Percentiles rank a stretch among this genome's conserved stretches.
These are phyloP conservation scores for Lyophyllum semitale DNA, from an alignment of 768 basidiomycete species.

Conservation along the genomic window DNA sequence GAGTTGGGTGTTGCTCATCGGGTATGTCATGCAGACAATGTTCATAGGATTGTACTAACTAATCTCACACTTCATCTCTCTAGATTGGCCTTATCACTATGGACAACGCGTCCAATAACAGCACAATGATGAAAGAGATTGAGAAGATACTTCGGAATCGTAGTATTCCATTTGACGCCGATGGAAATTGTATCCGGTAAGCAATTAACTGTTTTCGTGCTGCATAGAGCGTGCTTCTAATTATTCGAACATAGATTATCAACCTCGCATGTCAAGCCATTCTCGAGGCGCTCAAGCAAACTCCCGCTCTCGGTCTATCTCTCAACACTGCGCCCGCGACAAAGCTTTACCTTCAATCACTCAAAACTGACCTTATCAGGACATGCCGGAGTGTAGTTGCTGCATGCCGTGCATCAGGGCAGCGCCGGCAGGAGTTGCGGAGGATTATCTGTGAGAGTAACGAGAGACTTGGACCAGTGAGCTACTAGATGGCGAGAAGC, in stretches of 20 bases:
- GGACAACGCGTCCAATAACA: conserved; percentile 38
- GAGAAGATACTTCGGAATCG: conserved; percentile 7
- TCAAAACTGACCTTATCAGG: conserved; percentile 27
- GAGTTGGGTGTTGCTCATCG: conserved; percentile 19
- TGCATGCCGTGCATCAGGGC: conserved; percentile 31
- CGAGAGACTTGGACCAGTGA: conserved; percentile 9
- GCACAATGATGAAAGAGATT: conserved; percentile 31
- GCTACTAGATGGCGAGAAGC: neutral
- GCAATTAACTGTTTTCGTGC: neutral
- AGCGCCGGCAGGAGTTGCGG: conserved; percentile 26
- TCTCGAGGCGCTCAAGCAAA: conserved; percentile 14
- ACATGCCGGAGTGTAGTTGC: conserved; percentile 24
- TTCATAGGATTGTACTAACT: neutral
- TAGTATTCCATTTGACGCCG: conserved; percentile 14
- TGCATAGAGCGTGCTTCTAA: neutral
- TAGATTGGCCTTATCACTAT: conserved; percentile 30
- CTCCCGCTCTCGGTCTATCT: conserved; percentile 9
- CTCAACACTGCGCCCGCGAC: neutral
- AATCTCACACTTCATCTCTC: conserved; percentile 1
- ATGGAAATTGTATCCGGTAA: conserved; percentile 18
- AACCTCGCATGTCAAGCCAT: conserved; percentile 25
- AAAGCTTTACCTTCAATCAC: conserved; percentile 16
- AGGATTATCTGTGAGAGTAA: conserved; percentile 27
- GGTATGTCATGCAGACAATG: conserved; percentile 12
- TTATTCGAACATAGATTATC: conserved; percentile 22